Base-by-base conservation (phyloP, 352 stramenopile species). In the Pythium phragmitis region DNA sequence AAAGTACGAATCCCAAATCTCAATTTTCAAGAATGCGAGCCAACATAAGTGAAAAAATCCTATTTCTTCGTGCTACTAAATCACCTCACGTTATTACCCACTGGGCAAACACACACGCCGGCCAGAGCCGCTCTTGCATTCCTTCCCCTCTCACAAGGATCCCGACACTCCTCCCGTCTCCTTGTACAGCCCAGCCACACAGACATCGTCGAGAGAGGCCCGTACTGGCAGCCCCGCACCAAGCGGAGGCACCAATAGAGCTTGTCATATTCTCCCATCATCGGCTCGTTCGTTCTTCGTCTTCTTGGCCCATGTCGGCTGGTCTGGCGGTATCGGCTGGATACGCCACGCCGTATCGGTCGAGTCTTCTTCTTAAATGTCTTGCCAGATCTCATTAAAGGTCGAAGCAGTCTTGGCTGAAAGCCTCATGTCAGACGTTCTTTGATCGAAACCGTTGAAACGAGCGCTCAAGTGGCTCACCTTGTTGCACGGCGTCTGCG, bases 361-460 rank as follows among this genome's bases (percentile, higher is more conserved):
- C 14, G 16, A 19, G 12, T 13, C 9, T 46, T 43, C 42, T 65
- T 23, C 60, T 73, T 57, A 76, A 28, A 76, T 70, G 41, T 76
- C 69, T 73, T 76, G 69, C 69, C 69, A 76, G 46, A 76, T 60
- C 66, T 68, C 69, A 55, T 70, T 72, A 73, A 76, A 76, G 26
- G 59, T 66, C 57, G 69, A 66, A 64, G 66, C 60, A 68, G 52
- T 72, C 61, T 76, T 76, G 60, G 65, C 69, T 76, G 65, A 70
- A 73, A 72, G 60, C 61, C 69, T 66, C 65, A 63, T 52, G 70
- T 85, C 77, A 85, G 77, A 82, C 74, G 72, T 75, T 81, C 72
- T 83, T 83, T 63, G 85, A 81, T 70, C 82, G 81, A 74, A 89
- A 92, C 60, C 79, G 82, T 67, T 92, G 74, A 62, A 94, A 88